Evolutionary conservation across 2,329 filamentous ascomycete species (phyloP), one percentile per base, ranked within the genome.

Genomic region (Xenoacremonium recifei): DNA sequence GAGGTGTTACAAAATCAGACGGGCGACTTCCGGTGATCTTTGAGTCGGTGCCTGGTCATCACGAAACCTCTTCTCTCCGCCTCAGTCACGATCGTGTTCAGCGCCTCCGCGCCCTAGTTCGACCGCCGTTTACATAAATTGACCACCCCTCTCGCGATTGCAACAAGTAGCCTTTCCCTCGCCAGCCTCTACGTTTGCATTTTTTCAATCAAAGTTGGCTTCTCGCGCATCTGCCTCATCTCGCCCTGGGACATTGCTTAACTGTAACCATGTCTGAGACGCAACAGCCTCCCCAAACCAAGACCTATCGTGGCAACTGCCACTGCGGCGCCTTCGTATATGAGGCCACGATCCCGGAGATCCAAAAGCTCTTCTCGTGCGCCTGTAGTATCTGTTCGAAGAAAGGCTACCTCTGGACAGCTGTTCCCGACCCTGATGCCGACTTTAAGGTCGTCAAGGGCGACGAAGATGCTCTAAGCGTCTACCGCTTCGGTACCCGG

Each of bases 351-450:
- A 34, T 81, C 11, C 77, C 80, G 17, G 78, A 85, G 57, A 71
- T 87, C 46, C 79, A 77, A 53, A 61, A 70, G 4, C 73, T 71
- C 5, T 58, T 63, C 4, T 70, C 77, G 55, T 85, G 85, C 65
- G 82, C 84, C 62, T 88, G 85, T 66, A 85, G 80, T 64, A 77
- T 85, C 49, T 85, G 84, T 59, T 54, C 49, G 53, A 76, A 69
- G 51, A 76, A 75, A 56, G 71, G 63, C 13, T 70, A 71, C 32
- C 55, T 73, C 27, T 73, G 62, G 57, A 34, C 63, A 16, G 57
- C 66, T 23, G 57, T 63, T 6, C 53, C 56, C 4, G 47, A 50
- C 1, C n/a, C n/a, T n/a, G 53, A 49, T 3, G 54, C 60, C 25
- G 45, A 59, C 31, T 61, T 77, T 40, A 67, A 53, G n/a, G 55